These are phyloP conservation scores for Mycena maculata DNA, from an alignment of 768 basidiomycete genomes.

Conservation along the genomic window DNA sequence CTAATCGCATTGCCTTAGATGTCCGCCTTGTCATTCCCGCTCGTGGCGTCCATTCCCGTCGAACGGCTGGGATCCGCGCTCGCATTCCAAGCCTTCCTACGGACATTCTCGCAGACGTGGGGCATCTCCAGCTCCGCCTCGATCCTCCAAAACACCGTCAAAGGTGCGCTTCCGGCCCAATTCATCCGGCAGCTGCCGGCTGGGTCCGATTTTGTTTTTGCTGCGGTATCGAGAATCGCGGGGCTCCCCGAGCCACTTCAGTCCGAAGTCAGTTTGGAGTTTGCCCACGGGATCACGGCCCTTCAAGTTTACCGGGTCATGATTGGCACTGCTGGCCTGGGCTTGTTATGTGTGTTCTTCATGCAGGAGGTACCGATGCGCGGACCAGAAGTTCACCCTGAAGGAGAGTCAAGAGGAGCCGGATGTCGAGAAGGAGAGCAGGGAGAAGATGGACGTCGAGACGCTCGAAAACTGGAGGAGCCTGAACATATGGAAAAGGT, in stretches of 20 bases:
- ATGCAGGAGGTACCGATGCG: conserved; percentile 18
- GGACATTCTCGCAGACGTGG: conserved; percentile 9
- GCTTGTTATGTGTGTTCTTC: conserved; percentile 4
- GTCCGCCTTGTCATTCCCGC: conserved; percentile 4
- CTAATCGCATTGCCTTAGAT: background rate
- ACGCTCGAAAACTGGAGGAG: background rate
- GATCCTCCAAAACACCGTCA: conserved; percentile 12
- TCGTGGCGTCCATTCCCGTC: conserved; percentile 9
- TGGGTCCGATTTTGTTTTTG: conserved; percentile 4
- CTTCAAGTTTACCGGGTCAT: conserved; percentile 14
- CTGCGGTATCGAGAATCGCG: conserved; percentile 1
- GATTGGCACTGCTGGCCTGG: conserved; percentile 10
- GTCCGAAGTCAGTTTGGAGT: background rate
- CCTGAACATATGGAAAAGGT: background rate
- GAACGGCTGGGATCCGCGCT: conserved; percentile 2
- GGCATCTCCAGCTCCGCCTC: conserved; percentile 13
- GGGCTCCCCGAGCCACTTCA: conserved; percentile 5
- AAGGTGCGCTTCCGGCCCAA: background rate
- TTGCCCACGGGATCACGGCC: background rate
- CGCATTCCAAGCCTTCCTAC: conserved; percentile 8
- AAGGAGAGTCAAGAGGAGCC: background rate
- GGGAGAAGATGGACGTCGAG: background rate
- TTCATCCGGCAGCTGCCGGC: conserved; percentile 6
- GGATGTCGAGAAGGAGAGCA: background rate
- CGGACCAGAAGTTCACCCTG: conserved; percentile 1